Evolutionary conservation across 2,329 filamentous ascomycete species (phyloP).

Genomic region (Coniochaeta hoffmannii): DNA sequence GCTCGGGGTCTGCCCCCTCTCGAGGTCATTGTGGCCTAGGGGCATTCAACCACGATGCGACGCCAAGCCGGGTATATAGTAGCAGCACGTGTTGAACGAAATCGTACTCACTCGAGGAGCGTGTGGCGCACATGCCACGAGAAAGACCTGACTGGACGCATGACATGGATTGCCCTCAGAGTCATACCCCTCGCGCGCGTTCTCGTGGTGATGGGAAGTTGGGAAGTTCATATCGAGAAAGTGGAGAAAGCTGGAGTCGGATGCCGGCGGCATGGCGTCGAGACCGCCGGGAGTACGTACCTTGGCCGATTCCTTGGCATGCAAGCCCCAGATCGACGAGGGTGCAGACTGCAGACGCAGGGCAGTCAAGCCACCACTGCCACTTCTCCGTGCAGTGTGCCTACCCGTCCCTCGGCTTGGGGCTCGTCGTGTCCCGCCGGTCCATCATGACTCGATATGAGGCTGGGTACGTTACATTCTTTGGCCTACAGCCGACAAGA

Average conservation of each 20-base stretch:
- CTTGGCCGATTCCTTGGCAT: slow-evolving; percentile 4
- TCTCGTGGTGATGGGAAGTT: slow-evolving; percentile 1
- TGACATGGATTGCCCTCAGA: background rate
- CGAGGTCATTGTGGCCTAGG: background rate
- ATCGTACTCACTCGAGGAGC: background rate
- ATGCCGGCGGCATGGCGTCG: slow-evolving; percentile 5
- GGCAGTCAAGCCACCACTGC: slow-evolving; percentile 6
- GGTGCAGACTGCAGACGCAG: too few species aligned
- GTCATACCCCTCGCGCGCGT: background rate
- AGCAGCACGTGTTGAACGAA: background rate
- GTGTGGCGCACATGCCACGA: background rate
- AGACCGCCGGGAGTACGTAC: slow-evolving; percentile 3
- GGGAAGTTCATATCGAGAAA: slow-evolving; percentile 1
- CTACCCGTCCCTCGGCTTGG: background rate
- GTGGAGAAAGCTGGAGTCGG: slow-evolving; percentile 2
- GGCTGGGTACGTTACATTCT: background rate
- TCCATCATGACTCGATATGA: background rate
- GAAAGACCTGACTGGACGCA: background rate
- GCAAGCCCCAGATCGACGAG: slow-evolving; percentile 9
- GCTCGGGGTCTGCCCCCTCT: background rate
- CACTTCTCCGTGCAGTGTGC: too few species aligned
- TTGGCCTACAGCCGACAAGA: background rate
- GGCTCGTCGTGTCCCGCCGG: background rate
- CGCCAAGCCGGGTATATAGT: slow-evolving; percentile 1
- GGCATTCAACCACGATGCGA: background rate